Percentiles rank a stretch among this genome's conserved stretches.
These are phyloP conservation scores for Protea cynaroides DNA, from an alignment of 164 flowering plant species.

Conservation along the genomic window DNA sequence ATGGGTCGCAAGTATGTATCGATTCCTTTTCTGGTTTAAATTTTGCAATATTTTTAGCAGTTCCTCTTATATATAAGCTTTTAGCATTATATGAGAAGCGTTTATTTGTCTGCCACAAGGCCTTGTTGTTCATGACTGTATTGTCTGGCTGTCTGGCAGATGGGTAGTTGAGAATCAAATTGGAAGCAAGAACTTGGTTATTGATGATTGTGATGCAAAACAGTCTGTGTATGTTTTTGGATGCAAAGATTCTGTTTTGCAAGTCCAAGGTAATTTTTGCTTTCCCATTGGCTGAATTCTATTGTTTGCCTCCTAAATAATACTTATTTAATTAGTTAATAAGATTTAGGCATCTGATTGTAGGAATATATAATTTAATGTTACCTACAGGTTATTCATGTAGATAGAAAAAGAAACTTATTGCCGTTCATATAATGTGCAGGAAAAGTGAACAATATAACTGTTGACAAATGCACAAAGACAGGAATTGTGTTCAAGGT, in stretches of 20 bases:
- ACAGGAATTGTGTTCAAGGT: slow-evolving; percentile 90
- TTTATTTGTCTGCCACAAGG: neutral
- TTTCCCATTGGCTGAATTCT: neutral
- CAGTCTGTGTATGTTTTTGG: slow-evolving; percentile 90
- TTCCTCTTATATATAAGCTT: neutral
- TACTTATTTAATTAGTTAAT: neutral
- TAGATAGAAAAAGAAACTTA: slow-evolving; percentile 7
- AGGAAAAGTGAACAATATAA: slow-evolving; percentile 97
- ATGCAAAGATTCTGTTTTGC: slow-evolving; percentile 94
- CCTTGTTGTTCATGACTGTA: slow-evolving; percentile 3
- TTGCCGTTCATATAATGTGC: slow-evolving; percentile 23
- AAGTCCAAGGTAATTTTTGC: slow-evolving; percentile 64
- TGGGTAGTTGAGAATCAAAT: slow-evolving; percentile 99
- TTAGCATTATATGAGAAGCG: slow-evolving; percentile 3
- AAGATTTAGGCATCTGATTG: neutral
- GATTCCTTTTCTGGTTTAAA: neutral
- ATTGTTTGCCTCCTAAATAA: neutral
- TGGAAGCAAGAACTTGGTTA: slow-evolving; percentile 73
- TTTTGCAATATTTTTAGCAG: neutral
- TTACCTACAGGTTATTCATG: neutral
- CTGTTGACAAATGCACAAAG: slow-evolving; percentile 90
- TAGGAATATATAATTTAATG: neutral
- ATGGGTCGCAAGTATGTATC: slow-evolving; percentile 85
- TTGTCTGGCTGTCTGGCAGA: slow-evolving; percentile 35
- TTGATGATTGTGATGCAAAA: slow-evolving; percentile 92